Percentiles rank a stretch among this genome's conserved stretches.
Evolutionary conservation across 202 grass and related monocot species (phyloP).

Genomic region (Setaria viridis): DNA sequence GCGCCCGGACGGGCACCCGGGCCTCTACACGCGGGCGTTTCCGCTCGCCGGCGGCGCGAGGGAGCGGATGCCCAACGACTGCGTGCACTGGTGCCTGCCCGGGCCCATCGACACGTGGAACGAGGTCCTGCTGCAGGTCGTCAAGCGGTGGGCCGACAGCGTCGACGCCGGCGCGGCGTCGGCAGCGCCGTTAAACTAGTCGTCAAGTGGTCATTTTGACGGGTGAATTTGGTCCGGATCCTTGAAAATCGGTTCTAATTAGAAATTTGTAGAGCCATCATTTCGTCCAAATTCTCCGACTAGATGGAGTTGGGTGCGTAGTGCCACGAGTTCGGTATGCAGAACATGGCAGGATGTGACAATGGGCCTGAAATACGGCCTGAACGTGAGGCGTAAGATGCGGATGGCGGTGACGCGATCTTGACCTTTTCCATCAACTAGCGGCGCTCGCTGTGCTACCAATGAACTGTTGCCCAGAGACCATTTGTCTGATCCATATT

Average conservation of each 20-base stretch:
- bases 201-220: too few relatives aligned
- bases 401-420: not conserved
- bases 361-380: not conserved
- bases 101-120: constrained; percentile 90
- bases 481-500: not conserved
- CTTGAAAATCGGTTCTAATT: not conserved
- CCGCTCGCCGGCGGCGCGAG: constrained; percentile 57
- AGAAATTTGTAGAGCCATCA: not conserved
- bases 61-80: constrained; percentile 77
- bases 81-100: constrained; percentile 89
- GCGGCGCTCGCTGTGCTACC: not conserved
- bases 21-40: constrained; percentile 63
- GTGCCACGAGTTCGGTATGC: too few relatives aligned
- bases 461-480: not conserved
- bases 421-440: not conserved
- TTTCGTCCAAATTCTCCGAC: not conserved
- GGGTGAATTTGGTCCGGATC: not conserved
- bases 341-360: not conserved
- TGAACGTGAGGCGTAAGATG: not conserved
- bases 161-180: not conserved
- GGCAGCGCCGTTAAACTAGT: not conserved
- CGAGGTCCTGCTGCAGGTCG: constrained; percentile 75
- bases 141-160: constrained; percentile 58
- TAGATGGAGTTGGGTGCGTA: too few relatives aligned
- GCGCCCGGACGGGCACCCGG: constrained; percentile 72